These are phyloP conservation scores for Leccinum obscurum DNA, from an alignment of 768 basidiomycete genomes.

Conservation along the genomic window DNA sequence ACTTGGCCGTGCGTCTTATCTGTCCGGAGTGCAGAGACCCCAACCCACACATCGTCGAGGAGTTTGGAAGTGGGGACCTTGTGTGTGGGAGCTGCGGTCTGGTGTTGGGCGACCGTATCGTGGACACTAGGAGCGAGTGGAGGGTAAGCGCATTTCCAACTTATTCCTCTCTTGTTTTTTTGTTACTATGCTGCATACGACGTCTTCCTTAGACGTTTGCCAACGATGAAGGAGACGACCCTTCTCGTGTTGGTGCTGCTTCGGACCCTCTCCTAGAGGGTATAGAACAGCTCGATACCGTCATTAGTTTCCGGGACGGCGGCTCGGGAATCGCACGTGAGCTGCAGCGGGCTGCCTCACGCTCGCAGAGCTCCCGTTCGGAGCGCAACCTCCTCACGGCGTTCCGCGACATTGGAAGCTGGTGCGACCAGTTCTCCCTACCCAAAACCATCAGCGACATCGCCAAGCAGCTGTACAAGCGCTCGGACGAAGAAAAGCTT, in stretches of 20 bases:
- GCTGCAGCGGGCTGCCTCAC: conserved; percentile 74
- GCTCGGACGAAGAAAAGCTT: conserved; percentile 93
- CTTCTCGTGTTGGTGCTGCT: conserved; percentile 98
- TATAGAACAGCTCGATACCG: conserved; percentile 91
- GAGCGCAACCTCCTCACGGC: conserved; percentile 86
- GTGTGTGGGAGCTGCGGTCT: conserved; percentile 93
- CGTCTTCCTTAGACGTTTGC: conserved; percentile 82
- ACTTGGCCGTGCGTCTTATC: conserved; percentile 84
- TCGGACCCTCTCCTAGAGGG: conserved; percentile 92
- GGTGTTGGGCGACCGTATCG: conserved; percentile 93
- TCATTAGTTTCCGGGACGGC: conserved; percentile 94
- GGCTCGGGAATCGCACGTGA: conserved; percentile 90
- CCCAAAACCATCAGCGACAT: conserved; percentile 94
- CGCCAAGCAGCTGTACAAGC: conserved; percentile 96
- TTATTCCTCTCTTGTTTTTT: conserved; percentile 6
- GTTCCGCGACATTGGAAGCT: conserved; percentile 87
- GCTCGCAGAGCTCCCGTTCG: conserved; percentile 73
- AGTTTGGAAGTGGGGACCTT: conserved; percentile 96
- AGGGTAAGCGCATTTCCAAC: conserved; percentile 57
- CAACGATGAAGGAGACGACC: conserved; percentile 99
- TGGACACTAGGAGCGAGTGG: conserved; percentile 99
- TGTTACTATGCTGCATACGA: conserved; percentile 24
- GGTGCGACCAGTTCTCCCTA: conserved; percentile 95
- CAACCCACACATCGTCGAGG: conserved; percentile 93
- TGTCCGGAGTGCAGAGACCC: conserved; percentile 96